Evolutionary conservation across 2,329 filamentous ascomycete genomes (phyloP).

Genomic region (Lasiodiplodia hormozganensis): DNA sequence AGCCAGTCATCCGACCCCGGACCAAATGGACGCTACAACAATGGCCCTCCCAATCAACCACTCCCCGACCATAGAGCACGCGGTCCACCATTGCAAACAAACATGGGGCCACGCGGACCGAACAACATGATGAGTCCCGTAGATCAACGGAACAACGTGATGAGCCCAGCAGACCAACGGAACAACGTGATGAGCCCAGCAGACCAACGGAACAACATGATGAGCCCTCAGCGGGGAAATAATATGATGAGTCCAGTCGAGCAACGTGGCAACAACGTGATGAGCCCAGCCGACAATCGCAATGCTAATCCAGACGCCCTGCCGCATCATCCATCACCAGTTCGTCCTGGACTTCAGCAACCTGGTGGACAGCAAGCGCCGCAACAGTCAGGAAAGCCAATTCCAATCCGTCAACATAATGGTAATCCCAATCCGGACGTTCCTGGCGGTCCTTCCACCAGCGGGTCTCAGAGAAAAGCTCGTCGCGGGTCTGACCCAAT

Average conservation of each 20-base stretch:
- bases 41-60: constrained; percentile 16
- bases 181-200: neutral
- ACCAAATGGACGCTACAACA: constrained; percentile 17
- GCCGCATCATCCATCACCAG: constrained; percentile 39
- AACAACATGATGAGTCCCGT: constrained; percentile 40
- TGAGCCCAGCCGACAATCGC: constrained; percentile 14
- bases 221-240: neutral
- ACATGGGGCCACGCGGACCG: constrained; percentile 6
- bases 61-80: constrained; percentile 30
- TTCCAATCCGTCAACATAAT: constrained; percentile 62
- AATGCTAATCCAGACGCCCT: constrained; percentile 14
- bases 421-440: constrained; percentile 44
- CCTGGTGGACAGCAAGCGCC: constrained; percentile 7
- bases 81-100: constrained; percentile 16
- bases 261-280: neutral
- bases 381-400: constrained; percentile 41
- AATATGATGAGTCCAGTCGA: neutral
- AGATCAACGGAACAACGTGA: neutral
- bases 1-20: constrained; percentile 21
- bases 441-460: constrained; percentile 20
- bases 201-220: constrained; percentile 1
- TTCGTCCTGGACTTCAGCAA: constrained; percentile 25
- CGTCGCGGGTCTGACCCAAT: constrained; percentile 62
- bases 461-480: constrained; percentile 6
- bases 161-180: constrained; percentile 14